Conservation (phyloP, 176 grass and related monocot species). For the Triticum monococcum region DNA sequence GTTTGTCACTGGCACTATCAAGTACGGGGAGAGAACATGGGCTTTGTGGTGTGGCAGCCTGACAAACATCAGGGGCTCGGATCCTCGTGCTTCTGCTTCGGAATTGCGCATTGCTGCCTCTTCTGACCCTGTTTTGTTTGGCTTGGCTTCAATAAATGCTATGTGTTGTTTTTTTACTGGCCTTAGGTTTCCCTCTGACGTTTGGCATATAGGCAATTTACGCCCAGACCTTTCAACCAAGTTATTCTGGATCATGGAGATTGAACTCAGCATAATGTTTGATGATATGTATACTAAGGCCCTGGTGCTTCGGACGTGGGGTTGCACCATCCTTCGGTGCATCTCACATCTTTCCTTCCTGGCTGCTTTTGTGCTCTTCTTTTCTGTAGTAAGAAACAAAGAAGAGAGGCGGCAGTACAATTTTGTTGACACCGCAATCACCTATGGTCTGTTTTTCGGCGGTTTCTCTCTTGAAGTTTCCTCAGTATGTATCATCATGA, state of each 20-base stretch:
- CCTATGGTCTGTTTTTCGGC: background rate
- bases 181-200: fast-evolving
- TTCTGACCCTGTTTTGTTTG: background rate
- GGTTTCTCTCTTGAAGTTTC: background rate
- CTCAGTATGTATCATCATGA: background rate
- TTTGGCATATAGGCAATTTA: background rate
- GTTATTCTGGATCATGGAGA: background rate
- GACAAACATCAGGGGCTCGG: too few species aligned
- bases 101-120: background rate
- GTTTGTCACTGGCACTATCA: too few species aligned
- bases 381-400: background rate
- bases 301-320: background rate
- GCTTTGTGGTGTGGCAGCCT: too few species aligned
- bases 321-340: background rate
- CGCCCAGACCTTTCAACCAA: background rate
- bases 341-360: background rate
- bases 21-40: too few species aligned
- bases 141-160: background rate
- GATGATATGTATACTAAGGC: slow-evolving; percentile 11
- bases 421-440: background rate
- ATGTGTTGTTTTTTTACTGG: background rate
- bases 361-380: background rate
- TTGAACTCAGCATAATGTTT: background rate
- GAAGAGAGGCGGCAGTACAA: background rate
- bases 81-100: too few species aligned